These are phyloP conservation scores for Datura wrightii DNA, from an alignment of 257 asterid species.

Conservation along the genomic window DNA sequence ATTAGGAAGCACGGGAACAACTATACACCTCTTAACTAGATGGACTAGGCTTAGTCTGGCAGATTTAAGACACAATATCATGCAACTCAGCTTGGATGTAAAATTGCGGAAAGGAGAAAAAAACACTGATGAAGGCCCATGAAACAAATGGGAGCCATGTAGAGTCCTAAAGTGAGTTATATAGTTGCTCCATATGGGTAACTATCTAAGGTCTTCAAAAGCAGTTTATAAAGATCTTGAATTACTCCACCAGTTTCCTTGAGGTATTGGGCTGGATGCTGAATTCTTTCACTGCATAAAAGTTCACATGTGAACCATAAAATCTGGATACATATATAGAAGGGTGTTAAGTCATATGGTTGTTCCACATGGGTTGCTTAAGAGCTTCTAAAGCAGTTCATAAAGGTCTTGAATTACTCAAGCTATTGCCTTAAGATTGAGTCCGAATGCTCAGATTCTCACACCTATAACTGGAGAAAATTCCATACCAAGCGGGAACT, in stretches of 20 bases:
- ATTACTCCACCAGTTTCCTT: conserved; percentile 11
- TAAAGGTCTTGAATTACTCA: not conserved
- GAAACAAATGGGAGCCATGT: not conserved
- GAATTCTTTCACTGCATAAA: not conserved
- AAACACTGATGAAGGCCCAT: not conserved
- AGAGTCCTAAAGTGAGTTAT: not conserved
- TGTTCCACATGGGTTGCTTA: conserved; percentile 13
- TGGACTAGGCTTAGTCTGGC: not conserved
- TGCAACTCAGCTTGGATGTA: not conserved
- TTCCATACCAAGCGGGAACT: not conserved
- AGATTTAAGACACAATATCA: not conserved
- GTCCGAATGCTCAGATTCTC: not conserved
- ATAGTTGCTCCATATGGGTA: not conserved
- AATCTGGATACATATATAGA: not conserved
- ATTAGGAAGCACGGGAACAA: not conserved
- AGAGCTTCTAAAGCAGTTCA: conserved; percentile 3
- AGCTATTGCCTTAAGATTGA: not conserved
- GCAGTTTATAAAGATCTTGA: not conserved
- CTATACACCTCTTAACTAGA: not conserved
- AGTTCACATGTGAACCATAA: not conserved
- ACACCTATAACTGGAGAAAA: conserved; percentile 17
- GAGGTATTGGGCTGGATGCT: not conserved
- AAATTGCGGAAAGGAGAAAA: not conserved
- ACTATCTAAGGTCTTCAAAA: not conserved
- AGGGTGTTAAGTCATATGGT: not conserved